phyloP scores from a whole-genome alignment of 1,284 basidiomycete species.

The Clitocybe nebularis region DNA sequence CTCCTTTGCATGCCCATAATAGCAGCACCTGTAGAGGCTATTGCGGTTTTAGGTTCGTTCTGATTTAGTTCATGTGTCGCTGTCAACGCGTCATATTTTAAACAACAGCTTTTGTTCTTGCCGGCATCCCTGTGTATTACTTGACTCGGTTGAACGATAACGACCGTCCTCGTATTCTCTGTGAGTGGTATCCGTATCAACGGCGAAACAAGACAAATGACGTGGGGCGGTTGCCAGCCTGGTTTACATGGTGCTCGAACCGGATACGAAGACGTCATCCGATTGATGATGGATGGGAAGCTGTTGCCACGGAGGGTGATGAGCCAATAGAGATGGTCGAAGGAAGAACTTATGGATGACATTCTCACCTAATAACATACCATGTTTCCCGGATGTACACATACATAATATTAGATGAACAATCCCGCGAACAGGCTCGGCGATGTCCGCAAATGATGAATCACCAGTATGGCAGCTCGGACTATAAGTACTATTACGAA shows the following conservation, averaged over 20 bases:
- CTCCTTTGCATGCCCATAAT: slow-evolving; percentile 93
- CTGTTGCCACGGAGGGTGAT: slow-evolving; percentile 69
- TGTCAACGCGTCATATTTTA: slow-evolving; percentile 5
- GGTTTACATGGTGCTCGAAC: slow-evolving; percentile 37
- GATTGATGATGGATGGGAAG: slow-evolving; percentile 65
- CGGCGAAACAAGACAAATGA: background rate
- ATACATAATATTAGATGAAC: no score
- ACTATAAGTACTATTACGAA: no score
- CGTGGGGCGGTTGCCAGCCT: slow-evolving; percentile 24
- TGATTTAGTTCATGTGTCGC: background rate
- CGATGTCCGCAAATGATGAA: no score
- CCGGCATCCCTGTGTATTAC: slow-evolving; percentile 84
- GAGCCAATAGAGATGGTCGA: slow-evolving; percentile 63
- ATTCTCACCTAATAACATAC: no score
- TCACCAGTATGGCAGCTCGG: no score
- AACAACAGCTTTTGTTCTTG: slow-evolving; percentile 57
- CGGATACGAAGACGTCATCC: slow-evolving; percentile 48
- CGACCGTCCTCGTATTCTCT: slow-evolving; percentile 39
- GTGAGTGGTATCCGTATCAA: slow-evolving; percentile 28
- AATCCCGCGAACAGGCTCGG: no score
- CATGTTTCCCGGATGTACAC: no score
- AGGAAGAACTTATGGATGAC: slow-evolving; percentile 27
- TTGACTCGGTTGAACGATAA: slow-evolving; percentile 58
- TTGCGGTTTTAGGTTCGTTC: slow-evolving; percentile 76
- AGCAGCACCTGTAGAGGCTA: slow-evolving; percentile 86